phyloP scores from a whole-genome alignment of 345 rosid genomes.

The Arabidopsis thaliana region TAIR10.1 NC_003070.9:18564501-18565000 shows the following conservation, averaged over 20 bases:
- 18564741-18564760: not conserved
- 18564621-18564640: slow-evolving; percentile 14
- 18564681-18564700: slow-evolving; percentile 10
- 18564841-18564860: slow-evolving; percentile 37
- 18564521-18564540: slow-evolving; percentile 62
- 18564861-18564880: slow-evolving; percentile 51
- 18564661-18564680: slow-evolving; percentile 24
- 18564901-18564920: slow-evolving; percentile 55
- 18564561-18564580: slow-evolving; percentile 71
- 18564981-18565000: slow-evolving; percentile 62
- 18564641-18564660: slow-evolving; percentile 14
- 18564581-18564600: slow-evolving; percentile 62
- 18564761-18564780: slow-evolving; percentile 8
- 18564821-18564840: slow-evolving; percentile 27
- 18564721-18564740: slow-evolving; percentile 1
- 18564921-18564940: slow-evolving; percentile 52
- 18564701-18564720: slow-evolving; percentile 12
- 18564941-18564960: slow-evolving; percentile 51
- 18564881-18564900: slow-evolving; percentile 48
- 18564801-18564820: slow-evolving; percentile 31
- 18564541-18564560: slow-evolving; percentile 63
- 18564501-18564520: slow-evolving; percentile 58
- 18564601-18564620: slow-evolving; percentile 50
- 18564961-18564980: slow-evolving; percentile 54
- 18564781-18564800: not conserved